Conservation (phyloP, 75 land plant genomes). For the Picea glauca region DNA sequence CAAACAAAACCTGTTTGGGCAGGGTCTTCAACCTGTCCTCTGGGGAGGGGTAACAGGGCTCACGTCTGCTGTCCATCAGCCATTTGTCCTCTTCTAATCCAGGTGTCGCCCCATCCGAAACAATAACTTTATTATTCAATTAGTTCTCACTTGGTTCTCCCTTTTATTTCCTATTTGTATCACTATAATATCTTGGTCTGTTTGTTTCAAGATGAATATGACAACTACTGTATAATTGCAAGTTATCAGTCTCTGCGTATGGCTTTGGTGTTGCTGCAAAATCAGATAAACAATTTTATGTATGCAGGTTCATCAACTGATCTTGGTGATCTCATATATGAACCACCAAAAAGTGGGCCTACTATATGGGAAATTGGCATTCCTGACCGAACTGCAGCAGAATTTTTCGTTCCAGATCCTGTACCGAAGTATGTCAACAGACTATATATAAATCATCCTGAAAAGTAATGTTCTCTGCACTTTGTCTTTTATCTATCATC, state of each 20-base stretch:
- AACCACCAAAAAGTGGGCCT: conserved; percentile 44
- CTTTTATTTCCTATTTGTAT: not conserved
- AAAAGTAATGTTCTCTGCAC: conserved; percentile 21
- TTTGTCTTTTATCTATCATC: not conserved
- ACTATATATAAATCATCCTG: conserved; percentile 26
- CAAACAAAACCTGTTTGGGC: too few species aligned
- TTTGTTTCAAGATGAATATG: not conserved
- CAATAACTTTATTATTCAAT: too few species aligned
- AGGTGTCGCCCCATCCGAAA: too few species aligned
- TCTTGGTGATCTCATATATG: conserved; percentile 29
- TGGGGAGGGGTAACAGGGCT: too few species aligned
- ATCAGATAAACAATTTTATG: not conserved
- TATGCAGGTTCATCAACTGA: conserved; percentile 33
- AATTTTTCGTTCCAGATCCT: conserved; percentile 42
- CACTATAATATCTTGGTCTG: not conserved
- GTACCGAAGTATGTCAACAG: conserved; percentile 28
- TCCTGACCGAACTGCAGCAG: conserved; percentile 40
- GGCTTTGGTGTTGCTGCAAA: not conserved
- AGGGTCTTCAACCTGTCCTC: too few species aligned
- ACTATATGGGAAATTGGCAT: conserved; percentile 60
- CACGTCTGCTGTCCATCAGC: too few species aligned
- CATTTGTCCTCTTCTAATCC: too few species aligned
- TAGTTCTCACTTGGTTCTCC: not conserved
- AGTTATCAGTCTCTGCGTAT: not conserved
- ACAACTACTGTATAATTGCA: not conserved